Evolutionary conservation across 2,329 filamentous ascomycete genomes (phyloP), one percentile per base, ranked within the genome.

Genomic region (Tolypocladium nubicola): DNA sequence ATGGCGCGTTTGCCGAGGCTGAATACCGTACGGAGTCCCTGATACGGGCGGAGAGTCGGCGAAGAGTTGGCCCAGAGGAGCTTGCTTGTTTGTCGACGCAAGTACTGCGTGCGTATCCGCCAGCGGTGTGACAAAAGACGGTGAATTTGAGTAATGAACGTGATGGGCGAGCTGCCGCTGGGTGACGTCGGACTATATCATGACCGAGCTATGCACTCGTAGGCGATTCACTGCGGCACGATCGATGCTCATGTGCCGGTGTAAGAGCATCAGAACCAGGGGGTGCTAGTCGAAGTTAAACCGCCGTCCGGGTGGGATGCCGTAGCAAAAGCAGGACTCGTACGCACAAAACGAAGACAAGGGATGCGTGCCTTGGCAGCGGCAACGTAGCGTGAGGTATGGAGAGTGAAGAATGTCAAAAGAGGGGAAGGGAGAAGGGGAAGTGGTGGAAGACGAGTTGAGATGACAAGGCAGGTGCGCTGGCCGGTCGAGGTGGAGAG

Each of bases 1-100:
- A 70, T 71, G 53, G 55, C 63, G 47, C 35, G 13, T 56, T 23
- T 53, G 8, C 14, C 4, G 37, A 39, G n/a, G 19, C n/a, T 9
- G 4, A 50, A 11, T 4, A 6, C 35, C 8, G 30, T 21, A 14
- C 14, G 7, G 14, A 33, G 8, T 19, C 3, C n/a, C 26, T 49
- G 26, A 7, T 23, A 9, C n/a, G 3, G 45, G 26, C 45, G 26
- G n/a, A 2, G 47, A 21, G 47, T 14, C 14, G 47, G 47, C 11
- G 30, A 33, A 2, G 47, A 35, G 47, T 14, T 21, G 47, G 47
- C 11, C 19, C 5, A 35, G 47, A 16, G 30, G 47, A n/a, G n/a
- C 26, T 33, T 49, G 45, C 26, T 33, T 49, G 45, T 10, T 10
- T 26, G 26, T 49, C 26, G 14, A 49, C 14, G 26, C 45, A n/a